A percentile compares a stretch with the other conserved stretches of the same genome.
These are phyloP conservation scores for Gliomastix tumulicola DNA, from an alignment of 2,329 filamentous ascomycete genomes.

Conservation along the genomic window DNA sequence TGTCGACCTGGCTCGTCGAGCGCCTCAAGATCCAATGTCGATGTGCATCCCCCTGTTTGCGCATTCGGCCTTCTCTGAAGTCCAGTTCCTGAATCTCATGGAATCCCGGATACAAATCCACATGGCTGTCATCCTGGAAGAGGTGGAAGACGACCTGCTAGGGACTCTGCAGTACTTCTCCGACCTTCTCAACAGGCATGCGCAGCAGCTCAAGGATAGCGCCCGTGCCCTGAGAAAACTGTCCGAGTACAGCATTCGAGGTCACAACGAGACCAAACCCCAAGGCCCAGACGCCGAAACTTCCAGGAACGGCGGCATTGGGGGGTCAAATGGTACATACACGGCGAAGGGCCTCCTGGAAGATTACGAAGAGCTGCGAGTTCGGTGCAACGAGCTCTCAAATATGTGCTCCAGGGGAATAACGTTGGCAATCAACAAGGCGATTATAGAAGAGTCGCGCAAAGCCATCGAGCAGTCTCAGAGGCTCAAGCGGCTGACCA, in stretches of 20 bases:
- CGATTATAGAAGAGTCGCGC: constrained; percentile 5
- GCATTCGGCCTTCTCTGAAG: constrained; percentile 6
- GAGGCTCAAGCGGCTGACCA: constrained; percentile 5
- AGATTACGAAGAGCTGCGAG: constrained; percentile 4
- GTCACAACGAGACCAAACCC: not conserved
- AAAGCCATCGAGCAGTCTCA: constrained; percentile 7
- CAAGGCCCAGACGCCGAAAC: not conserved
- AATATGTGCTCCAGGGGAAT: constrained; percentile 5
- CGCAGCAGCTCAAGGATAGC: constrained; percentile 2
- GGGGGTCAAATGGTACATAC: not conserved
- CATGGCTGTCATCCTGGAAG: not conserved
- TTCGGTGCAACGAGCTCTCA: constrained; percentile 5
- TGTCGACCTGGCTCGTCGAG: constrained; percentile 4
- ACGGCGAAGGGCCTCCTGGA: constrained; percentile 3
- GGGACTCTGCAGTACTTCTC: constrained; percentile 6
- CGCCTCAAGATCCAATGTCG: constrained; percentile 5
- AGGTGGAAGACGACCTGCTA: constrained; percentile 1
- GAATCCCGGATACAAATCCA: constrained; percentile 4
- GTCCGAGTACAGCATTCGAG: not conserved
- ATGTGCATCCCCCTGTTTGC: constrained; percentile 7
- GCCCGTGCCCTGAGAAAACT: not conserved
- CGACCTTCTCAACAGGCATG: constrained; percentile 6
- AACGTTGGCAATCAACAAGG: constrained; percentile 6
- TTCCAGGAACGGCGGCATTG: not conserved
- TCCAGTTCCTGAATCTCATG: constrained; percentile 7